Evolutionary conservation across 768 basidiomycete species (phyloP).

Genomic region (Tephrocybe sp.): DNA sequence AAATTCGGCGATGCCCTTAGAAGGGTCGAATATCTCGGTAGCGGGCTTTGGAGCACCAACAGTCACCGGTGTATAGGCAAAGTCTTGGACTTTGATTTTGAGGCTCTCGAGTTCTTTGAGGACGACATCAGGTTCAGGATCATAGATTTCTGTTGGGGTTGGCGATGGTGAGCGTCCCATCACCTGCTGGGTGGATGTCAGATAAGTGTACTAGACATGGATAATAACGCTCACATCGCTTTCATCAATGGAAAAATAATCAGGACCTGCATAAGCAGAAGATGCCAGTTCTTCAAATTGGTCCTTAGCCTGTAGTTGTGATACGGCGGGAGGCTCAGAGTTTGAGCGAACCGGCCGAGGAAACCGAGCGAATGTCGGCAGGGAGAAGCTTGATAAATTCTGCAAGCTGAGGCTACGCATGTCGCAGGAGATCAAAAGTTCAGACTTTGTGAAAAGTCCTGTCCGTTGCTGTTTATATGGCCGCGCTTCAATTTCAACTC

Average conservation of each 20-base stretch:
- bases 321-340: slow-evolving; percentile 14
- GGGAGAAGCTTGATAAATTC: neutral
- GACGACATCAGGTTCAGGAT: slow-evolving; percentile 35
- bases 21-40: slow-evolving; percentile 38
- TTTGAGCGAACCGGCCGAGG: slow-evolving; percentile 9
- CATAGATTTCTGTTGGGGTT: slow-evolving; percentile 35
- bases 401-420: slow-evolving; percentile 17
- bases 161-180: slow-evolving; percentile 27
- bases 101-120: slow-evolving; percentile 21
- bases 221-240: slow-evolving; percentile 9
- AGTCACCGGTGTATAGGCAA: slow-evolving; percentile 25
- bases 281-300: slow-evolving; percentile 3
- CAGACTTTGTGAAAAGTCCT: neutral
- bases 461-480: slow-evolving; percentile 13
- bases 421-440: slow-evolving; percentile 7
- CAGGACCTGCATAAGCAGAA: neutral
- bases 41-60: slow-evolving; percentile 13
- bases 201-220: neutral
- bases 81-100: slow-evolving; percentile 43
- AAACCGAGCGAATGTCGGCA: slow-evolving; percentile 10
- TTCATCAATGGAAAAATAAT: neutral
- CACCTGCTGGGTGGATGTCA: neutral
- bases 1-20: slow-evolving; percentile 34
- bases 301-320: neutral
- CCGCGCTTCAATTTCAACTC: neutral